These are phyloP conservation scores for Pythium inflatum DNA, from an alignment of 352 stramenopile genomes.

Conservation along the genomic window DNA sequence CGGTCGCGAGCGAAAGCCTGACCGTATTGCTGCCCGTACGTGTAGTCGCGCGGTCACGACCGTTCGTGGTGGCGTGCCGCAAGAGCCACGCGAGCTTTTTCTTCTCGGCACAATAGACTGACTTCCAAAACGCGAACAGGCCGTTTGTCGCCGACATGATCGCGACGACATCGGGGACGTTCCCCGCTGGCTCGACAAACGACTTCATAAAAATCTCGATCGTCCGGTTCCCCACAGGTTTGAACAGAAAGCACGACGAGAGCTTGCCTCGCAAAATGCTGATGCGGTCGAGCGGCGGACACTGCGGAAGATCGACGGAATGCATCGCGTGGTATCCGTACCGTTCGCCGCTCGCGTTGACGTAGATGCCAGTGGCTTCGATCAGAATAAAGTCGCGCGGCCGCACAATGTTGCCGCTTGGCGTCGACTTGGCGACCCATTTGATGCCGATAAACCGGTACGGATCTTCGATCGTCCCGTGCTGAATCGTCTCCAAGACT, in stretches of 20 bases:
- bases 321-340: slow-evolving; percentile 47
- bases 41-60: too few species aligned
- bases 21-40: too few species aligned
- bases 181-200: slow-evolving; percentile 32
- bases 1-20: not conserved
- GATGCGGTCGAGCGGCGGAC: not conserved
- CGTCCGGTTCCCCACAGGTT: slow-evolving; percentile 12
- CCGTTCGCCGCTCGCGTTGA: slow-evolving; percentile 37
- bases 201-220: slow-evolving; percentile 41
- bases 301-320: slow-evolving; percentile 40
- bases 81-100: slow-evolving; percentile 40
- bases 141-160: slow-evolving; percentile 27
- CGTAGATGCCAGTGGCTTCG: slow-evolving; percentile 47
- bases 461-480: slow-evolving; percentile 35
- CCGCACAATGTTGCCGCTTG: slow-evolving; percentile 27
- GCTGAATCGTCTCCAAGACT: slow-evolving; percentile 48
- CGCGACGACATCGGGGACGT: slow-evolving; percentile 23
- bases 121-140: slow-evolving; percentile 37
- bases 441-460: slow-evolving; percentile 33
- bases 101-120: slow-evolving; percentile 35
- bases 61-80: not conserved
- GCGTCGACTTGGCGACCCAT: slow-evolving; percentile 29
- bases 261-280: slow-evolving; percentile 17
- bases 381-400: slow-evolving; percentile 48
- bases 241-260: slow-evolving; percentile 27